Base-by-base conservation (phyloP, 306 rosid species). In the Vigna unguiculata region DNA sequence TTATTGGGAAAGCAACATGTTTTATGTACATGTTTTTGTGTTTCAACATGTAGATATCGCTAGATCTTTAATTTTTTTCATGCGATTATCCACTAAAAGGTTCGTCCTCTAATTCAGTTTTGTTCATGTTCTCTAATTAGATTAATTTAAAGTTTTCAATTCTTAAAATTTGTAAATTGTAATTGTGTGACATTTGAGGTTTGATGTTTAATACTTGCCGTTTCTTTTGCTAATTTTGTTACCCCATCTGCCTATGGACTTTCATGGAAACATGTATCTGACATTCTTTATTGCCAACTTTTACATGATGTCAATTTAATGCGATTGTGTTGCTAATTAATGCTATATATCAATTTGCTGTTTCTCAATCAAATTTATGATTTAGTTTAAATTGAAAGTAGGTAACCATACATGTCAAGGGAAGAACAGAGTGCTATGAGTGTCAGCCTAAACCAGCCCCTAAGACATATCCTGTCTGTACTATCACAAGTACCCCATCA, bases 371-470 rank as follows among this genome's bases (percentile, higher is more conserved):
- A 38, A 58, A 71, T 49, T 75, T 46, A 49, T 85, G 75, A 74
- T 75, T 17, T 61, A 64, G 38, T 61, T 77, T 66, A 71, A 19
- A 73, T 57, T 81, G 86, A 80, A 81, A 70, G 45, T 89, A 96
- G 99, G 98, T 96, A 65, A 92, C 98, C 11, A 97, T 96, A 52
- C 99, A 96, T 87, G 84, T 93, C 84, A 96, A 96, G 88, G 99
- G 98, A 82, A 89, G 45, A 78, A 96, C 98, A 14, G 99, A 96
- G 83, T 96, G 99, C 89, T 96, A 96, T 21, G 99, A 96, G 83
- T 96, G 99, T 81, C 90, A 96, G 64, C 99, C 98, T 49, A 96
- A 96, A 87, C 99, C 94, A 13, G 96, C 98, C 38, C 98, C 99
- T 7, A 96, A 91, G 90, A 96, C 99, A 1, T 96, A 92, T 85